These are phyloP conservation scores for Dittrichia graveolens DNA, from an alignment of 129 eudicot genomes.

Conservation along the genomic window DNA sequence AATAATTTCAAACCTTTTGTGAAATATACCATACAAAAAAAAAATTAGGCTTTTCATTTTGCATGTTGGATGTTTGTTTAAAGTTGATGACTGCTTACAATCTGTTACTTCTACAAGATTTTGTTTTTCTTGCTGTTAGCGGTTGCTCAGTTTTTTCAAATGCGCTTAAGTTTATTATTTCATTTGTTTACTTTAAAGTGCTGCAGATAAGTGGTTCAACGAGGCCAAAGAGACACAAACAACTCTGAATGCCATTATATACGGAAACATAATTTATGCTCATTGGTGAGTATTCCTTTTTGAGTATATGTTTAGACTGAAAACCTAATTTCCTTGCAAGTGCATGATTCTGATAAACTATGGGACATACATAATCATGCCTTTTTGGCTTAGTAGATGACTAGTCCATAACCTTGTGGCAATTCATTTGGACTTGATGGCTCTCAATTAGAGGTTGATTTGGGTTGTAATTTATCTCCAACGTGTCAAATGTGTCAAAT, in stretches of 20 bases:
- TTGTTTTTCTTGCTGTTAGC: background rate
- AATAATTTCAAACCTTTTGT: no score
- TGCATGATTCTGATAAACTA: background rate
- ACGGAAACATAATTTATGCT: constrained; percentile 90
- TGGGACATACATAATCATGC: constrained; percentile 13
- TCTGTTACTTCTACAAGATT: constrained; percentile 2
- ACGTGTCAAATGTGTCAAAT: background rate
- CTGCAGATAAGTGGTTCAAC: constrained; percentile 91
- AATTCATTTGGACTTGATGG: background rate
- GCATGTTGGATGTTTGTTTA: background rate
- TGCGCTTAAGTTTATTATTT: constrained; percentile 30
- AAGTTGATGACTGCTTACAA: background rate
- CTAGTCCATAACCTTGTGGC: background rate
- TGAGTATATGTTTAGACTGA: constrained; percentile 1
- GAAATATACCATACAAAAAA: no score
- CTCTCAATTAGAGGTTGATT: background rate
- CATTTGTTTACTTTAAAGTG: constrained; percentile 47
- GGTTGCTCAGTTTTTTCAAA: background rate
- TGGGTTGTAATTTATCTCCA: background rate
- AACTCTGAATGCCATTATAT: constrained; percentile 70
- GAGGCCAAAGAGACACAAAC: constrained; percentile 78
- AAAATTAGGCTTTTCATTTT: background rate
- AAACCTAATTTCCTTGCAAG: background rate
- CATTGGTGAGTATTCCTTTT: constrained; percentile 53
- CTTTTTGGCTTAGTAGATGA: background rate